phyloP scores from a whole-genome alignment of 768 basidiomycete genomes.

The Piloderma croceum region DNA sequence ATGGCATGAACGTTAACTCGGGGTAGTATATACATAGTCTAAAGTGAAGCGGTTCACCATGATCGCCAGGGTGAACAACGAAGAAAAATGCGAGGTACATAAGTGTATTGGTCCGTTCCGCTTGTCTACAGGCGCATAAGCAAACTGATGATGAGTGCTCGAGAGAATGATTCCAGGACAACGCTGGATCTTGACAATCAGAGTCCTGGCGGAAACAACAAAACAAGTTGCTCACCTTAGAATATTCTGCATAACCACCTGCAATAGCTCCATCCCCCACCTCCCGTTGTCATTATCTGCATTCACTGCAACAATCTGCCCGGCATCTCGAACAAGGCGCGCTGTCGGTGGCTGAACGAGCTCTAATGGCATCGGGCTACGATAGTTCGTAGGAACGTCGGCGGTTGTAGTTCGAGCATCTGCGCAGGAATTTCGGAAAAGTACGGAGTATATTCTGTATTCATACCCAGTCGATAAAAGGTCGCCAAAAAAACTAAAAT shows the following conservation, averaged over 20 bases:
- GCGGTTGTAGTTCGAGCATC: conserved; percentile 66
- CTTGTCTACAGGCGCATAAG: conserved; percentile 82
- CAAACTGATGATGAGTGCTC: conserved; percentile 67
- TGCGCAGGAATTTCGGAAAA: conserved; percentile 95
- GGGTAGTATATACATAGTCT: too few relatives aligned
- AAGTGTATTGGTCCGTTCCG: conserved; percentile 85
- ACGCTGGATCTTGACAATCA: conserved; percentile 32
- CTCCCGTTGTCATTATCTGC: too few relatives aligned
- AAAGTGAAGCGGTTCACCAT: conserved; percentile 69
- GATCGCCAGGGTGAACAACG: conserved; percentile 68
- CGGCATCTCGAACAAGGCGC: conserved; percentile 67
- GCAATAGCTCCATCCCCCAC: too few relatives aligned
- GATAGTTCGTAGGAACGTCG: conserved; percentile 68
- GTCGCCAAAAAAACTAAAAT: neutral
- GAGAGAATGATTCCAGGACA: conserved; percentile 67
- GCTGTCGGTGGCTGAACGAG: conserved; percentile 85
- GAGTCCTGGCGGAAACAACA: neutral
- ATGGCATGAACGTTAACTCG: too few relatives aligned
- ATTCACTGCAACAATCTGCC: conserved; percentile 58
- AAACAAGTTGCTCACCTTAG: conserved; percentile 55
- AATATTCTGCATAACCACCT: conserved; percentile 80
- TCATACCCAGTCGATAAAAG: neutral
- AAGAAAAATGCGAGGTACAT: conserved; percentile 79
- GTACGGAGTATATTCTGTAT: conserved; percentile 90
- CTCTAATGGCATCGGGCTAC: conserved; percentile 76